Percentiles rank a stretch among this genome's conserved stretches.
These are phyloP conservation scores for Wickerhamiella azyma DNA, from an alignment of 805 yeast species.

Conservation along the genomic window DNA sequence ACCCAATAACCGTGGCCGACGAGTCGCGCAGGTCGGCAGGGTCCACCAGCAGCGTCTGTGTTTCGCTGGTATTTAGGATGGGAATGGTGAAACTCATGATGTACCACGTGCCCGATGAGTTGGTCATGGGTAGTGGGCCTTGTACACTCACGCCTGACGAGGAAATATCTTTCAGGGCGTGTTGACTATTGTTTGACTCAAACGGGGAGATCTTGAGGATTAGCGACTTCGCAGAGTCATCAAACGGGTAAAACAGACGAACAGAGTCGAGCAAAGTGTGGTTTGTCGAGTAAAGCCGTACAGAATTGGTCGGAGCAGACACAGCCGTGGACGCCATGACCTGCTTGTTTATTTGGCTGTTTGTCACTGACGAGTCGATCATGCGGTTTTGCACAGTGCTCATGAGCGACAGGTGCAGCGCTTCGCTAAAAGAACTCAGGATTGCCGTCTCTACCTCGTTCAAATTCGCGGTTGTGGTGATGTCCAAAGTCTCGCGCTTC, in stretches of 20 bases:
- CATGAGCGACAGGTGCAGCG: constrained; percentile 9
- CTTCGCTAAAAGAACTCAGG: constrained; percentile 8
- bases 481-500: constrained; percentile 18
- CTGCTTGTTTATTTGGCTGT: not conserved
- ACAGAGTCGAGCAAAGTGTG: not conserved
- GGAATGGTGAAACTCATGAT: constrained; percentile 1
- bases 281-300: not conserved
- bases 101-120: not conserved
- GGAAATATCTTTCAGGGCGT: not conserved
- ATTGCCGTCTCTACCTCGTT: constrained; percentile 16
- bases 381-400: not conserved
- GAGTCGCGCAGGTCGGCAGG: not conserved
- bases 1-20: not conserved
- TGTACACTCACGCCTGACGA: not conserved
- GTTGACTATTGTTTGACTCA: not conserved
- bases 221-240: not conserved
- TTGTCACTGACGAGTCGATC: not conserved
- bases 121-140: not conserved
- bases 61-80: not conserved
- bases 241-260: not conserved
- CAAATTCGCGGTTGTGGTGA: constrained; percentile 14
- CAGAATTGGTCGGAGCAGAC: not conserved
- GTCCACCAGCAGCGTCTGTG: not conserved
- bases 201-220: not conserved
- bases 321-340: not conserved